These are phyloP conservation scores for Iris pallida DNA, from an alignment of 116 monocot genomes.

Conservation along the genomic window DNA sequence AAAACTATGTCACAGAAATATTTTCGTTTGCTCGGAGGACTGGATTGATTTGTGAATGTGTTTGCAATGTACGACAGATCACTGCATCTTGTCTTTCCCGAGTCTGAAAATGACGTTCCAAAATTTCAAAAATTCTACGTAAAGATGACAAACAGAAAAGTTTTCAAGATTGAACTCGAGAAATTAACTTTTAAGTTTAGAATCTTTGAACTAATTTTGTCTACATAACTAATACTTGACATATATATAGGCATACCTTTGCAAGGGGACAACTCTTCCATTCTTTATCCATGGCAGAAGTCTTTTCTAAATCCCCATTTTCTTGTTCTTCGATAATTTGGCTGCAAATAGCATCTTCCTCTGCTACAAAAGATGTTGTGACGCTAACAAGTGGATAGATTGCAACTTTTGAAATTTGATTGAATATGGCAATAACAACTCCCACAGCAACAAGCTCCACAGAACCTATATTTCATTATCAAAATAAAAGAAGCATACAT, in stretches of 20 bases:
- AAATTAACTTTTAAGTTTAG: too few species aligned
- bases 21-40: constrained; percentile 8
- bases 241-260: constrained; percentile 14
- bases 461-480: constrained; percentile 21
- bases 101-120: constrained; percentile 15
- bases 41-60: background rate
- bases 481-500: background rate
- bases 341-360: constrained; percentile 44
- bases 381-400: constrained; percentile 75
- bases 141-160: too few species aligned
- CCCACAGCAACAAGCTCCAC: constrained; percentile 59
- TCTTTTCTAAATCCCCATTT: constrained; percentile 22
- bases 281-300: constrained; percentile 6
- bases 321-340: constrained; percentile 16
- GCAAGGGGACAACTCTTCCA: constrained; percentile 17
- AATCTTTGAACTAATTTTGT: too few species aligned
- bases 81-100: constrained; percentile 9
- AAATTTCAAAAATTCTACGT: background rate
- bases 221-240: too few species aligned
- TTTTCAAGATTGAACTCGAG: too few species aligned
- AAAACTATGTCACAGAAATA: too few species aligned
- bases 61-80: background rate
- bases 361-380: constrained; percentile 70
- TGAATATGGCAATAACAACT: constrained; percentile 56
- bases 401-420: constrained; percentile 55